Evolutionary conservation across 2,329 filamentous ascomycete genomes (phyloP).

Genomic region (Fonsecaea monophora): DNA sequence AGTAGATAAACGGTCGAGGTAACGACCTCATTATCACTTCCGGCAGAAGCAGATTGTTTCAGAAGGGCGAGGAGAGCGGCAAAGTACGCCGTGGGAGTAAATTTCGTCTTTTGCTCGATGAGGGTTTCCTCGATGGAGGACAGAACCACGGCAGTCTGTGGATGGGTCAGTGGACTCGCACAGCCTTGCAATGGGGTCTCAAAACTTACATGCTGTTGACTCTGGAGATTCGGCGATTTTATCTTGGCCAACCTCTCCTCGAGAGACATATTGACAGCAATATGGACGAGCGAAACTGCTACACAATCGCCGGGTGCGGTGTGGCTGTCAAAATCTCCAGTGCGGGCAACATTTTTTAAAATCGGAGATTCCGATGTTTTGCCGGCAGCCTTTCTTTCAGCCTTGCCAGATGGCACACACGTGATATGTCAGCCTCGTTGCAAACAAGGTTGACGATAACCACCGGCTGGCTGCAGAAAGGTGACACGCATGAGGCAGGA

Average conservation of each 20-base stretch:
- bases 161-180: conserved; percentile 26
- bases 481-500: background rate
- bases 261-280: conserved; percentile 55
- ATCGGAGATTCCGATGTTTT: conserved; percentile 10
- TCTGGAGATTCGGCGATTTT: conserved; percentile 93
- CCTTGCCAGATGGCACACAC: background rate
- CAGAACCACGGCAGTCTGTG: conserved; percentile 81
- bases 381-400: conserved; percentile 1
- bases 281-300: background rate
- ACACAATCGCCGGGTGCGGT: background rate
- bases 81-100: conserved; percentile 90
- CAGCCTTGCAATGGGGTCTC: conserved; percentile 5
- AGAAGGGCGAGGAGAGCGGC: conserved; percentile 91
- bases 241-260: conserved; percentile 97
- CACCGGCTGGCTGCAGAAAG: background rate
- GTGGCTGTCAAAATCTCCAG: conserved; percentile 10
- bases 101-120: conserved; percentile 81
- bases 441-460: background rate
- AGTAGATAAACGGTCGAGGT: conserved; percentile 93
- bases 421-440: background rate
- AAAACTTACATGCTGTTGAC: conserved; percentile 80
- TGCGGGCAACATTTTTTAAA: conserved; percentile 14
- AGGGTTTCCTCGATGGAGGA: conserved; percentile 92
- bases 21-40: conserved; percentile 79
- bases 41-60: conserved; percentile 71